phyloP scores from a whole-genome alignment of 768 basidiomycete genomes.

The Termitomyces sp. region DNA sequence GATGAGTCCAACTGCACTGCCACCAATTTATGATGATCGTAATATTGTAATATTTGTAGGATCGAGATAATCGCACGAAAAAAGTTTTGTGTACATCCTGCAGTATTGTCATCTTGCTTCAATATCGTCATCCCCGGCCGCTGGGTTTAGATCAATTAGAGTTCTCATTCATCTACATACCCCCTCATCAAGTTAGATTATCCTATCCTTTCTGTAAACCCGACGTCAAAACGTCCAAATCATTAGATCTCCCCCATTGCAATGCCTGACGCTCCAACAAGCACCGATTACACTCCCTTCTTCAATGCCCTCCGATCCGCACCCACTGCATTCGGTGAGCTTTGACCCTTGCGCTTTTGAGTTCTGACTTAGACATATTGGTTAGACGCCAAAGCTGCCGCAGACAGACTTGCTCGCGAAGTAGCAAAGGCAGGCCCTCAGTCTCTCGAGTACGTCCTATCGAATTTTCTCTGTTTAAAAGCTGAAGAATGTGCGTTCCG shows the following conservation, averaged over 20 bases:
- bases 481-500: background rate
- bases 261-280: background rate
- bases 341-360: background rate
- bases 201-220: constrained; percentile 14
- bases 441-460: constrained; percentile 46
- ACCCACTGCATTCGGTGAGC: constrained; percentile 57
- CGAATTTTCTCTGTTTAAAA: background rate
- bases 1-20: constrained; percentile 6
- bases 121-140: constrained; percentile 5
- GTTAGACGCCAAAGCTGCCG: constrained; percentile 81
- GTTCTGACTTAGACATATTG: constrained; percentile 9
- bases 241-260: background rate
- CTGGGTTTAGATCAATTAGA: background rate
- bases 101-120: background rate
- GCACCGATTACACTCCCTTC: constrained; percentile 38
- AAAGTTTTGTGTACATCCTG: constrained; percentile 4
- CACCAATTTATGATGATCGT: constrained; percentile 4
- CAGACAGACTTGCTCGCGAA: constrained; percentile 73
- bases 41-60: background rate
- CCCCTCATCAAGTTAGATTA: constrained; percentile 6
- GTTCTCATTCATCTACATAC: constrained; percentile 1
- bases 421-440: constrained; percentile 59
- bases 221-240: background rate
- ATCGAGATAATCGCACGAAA: background rate
- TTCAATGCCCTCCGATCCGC: constrained; percentile 50